Base-by-base conservation (phyloP, 805 yeast genomes). In the Lipomyces kockii region DNA sequence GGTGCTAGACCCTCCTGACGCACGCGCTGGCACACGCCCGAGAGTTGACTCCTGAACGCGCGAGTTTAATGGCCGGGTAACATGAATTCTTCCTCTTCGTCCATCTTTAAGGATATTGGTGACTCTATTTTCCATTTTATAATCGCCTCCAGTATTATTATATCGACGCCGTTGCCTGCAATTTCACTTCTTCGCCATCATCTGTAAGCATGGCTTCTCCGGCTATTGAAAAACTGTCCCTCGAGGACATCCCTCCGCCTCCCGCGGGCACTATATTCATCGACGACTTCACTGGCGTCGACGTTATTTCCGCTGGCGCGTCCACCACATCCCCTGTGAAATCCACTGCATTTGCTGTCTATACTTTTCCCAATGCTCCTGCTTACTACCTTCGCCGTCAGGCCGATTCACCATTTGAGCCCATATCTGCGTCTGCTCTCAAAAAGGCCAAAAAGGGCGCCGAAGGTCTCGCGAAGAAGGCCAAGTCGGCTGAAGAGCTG, bases 401-500 rank as follows among this genome's bases (percentile, higher is more conserved):
- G 52, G 91, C 86, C 69, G 89, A 85, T 60, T 86, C 84, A 53
- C 87, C 80, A 37, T 94, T 85, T 77, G 85, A 82, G 73, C 94
- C 89, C 75, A 93, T 96, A 76, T 83, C 92, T 20, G 92, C 97
- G 4, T 88, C 96, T 62, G 98, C 97, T 6, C 81, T 94, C 77
- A 95, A 95, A 82, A 95, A 94, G 81, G 98, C 98, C 74, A 91
- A 91, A 80, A 95, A 95, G 79, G 98, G 97, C 68, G 95, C 90
- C 65, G 98, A 93, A 43, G 94, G 97, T 4, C 82, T 95, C 71
- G 91, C 86, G 80, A 94, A 93, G 82, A 90, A 88, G 79, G 85
- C 83, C 62, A 89, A 89, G 81, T 86, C 85, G 58, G 86, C 85
- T 71, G 82, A 80, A 20, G 80, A 80, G 67, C 49, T 58, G 29